Percentiles rank a stretch among this genome's conserved stretches.
These are phyloP conservation scores for Candida corydali DNA, from an alignment of 805 yeast species.

Conservation along the genomic window DNA sequence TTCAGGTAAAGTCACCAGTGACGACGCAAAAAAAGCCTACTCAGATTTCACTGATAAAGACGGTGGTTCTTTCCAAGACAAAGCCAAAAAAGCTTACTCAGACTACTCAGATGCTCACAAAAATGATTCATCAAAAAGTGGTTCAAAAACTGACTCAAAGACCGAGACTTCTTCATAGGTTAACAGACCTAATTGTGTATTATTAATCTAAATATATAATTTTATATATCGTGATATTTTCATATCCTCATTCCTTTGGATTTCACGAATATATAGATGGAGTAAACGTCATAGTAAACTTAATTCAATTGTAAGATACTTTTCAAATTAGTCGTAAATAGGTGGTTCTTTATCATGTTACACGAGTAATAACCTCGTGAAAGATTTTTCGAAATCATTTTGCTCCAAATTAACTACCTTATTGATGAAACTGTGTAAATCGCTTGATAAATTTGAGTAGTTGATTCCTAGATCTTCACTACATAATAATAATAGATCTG, in stretches of 20 bases:
- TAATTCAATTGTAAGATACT: too few species aligned
- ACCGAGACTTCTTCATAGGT: neutral
- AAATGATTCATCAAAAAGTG: constrained; percentile 10
- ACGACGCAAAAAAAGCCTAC: constrained; percentile 36
- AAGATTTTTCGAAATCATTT: constrained; percentile 10
- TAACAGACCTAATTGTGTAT: too few species aligned
- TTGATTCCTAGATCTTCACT: constrained; percentile 38
- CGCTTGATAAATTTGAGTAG: constrained; percentile 23
- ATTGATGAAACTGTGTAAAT: constrained; percentile 34
- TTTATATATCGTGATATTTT: too few species aligned
- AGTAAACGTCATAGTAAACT: too few species aligned
- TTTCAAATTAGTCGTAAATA: too few species aligned
- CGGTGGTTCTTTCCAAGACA: constrained; percentile 23
- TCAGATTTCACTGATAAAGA: constrained; percentile 26
- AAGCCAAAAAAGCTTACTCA: constrained; percentile 33
- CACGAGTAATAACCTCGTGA: constrained; percentile 1
- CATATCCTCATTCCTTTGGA: too few species aligned
- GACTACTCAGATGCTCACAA: constrained; percentile 23
- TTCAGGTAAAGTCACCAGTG: constrained; percentile 12
- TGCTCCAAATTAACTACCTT: constrained; percentile 26
- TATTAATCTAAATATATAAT: too few species aligned
- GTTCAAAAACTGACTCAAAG: constrained; percentile 1
- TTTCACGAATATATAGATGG: too few species aligned
- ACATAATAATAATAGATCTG: constrained; percentile 39
- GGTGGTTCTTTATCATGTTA: neutral